phyloP scores from a whole-genome alignment of 2,329 filamentous ascomycete genomes.

The Ophiosphaerella herpotricha region DNA sequence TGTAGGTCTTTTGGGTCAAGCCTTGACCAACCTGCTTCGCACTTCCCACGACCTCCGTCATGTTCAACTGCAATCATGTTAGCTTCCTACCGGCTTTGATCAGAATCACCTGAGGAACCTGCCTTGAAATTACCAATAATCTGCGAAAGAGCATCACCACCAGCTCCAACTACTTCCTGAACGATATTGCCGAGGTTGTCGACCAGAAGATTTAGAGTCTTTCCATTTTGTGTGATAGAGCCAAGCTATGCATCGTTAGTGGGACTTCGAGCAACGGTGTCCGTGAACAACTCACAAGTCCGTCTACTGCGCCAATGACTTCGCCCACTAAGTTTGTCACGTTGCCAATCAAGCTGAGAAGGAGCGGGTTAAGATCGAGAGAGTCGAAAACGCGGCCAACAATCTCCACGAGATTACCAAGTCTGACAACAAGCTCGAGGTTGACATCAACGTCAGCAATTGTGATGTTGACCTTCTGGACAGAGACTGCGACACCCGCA shows the following conservation, averaged over 20 bases:
- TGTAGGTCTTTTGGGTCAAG: constrained; percentile 58
- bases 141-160: constrained; percentile 51
- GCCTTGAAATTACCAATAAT: constrained; percentile 63
- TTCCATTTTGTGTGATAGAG: constrained; percentile 61
- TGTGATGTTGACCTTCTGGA: constrained; percentile 63
- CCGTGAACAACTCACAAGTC: constrained; percentile 43
- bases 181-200: constrained; percentile 68
- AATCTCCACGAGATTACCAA: constrained; percentile 64
- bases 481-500: constrained; percentile 53
- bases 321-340: constrained; percentile 58
- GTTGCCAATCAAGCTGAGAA: constrained; percentile 61
- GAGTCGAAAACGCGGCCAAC: constrained; percentile 65
- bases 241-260: constrained; percentile 49
- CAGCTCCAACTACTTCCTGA: constrained; percentile 59
- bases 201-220: constrained; percentile 60
- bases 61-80: constrained; percentile 50
- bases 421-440: constrained; percentile 63
- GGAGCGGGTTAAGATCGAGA: constrained; percentile 65
- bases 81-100: background rate
- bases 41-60: constrained; percentile 56
- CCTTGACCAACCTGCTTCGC: constrained; percentile 45
- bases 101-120: background rate
- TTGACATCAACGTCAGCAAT: constrained; percentile 64
- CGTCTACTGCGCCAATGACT: constrained; percentile 63
- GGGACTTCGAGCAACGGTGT: background rate